A percentile compares a stretch with the other conserved stretches of the same genome.
phyloP scores from a whole-genome alignment of 345 rosid genomes.

The Pistacia integerrima region DNA sequence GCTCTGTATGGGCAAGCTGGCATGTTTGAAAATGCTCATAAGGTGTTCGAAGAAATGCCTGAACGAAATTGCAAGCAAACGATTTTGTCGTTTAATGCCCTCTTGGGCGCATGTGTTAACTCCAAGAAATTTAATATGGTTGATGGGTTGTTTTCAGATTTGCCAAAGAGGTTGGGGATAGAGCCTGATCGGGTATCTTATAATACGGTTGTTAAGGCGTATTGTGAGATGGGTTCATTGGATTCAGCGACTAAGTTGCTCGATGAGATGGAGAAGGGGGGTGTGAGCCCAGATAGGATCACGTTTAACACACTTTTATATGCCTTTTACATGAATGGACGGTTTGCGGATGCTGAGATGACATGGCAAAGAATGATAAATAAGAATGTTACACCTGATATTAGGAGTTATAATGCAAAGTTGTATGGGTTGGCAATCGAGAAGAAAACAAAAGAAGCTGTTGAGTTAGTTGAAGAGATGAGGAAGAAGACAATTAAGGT shows the following conservation, averaged over 20 bases:
- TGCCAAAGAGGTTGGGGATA: conserved; percentile 48
- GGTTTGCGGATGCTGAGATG: conserved; percentile 56
- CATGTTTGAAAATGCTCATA: conserved; percentile 65
- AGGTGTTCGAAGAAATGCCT: conserved; percentile 82
- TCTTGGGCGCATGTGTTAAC: conserved; percentile 58
- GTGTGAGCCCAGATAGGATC: conserved; percentile 46
- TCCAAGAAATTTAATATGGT: conserved; percentile 51
- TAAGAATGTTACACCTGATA: conserved; percentile 44
- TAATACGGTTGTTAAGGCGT: conserved; percentile 60
- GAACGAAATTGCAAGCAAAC: conserved; percentile 55
- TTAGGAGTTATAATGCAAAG: conserved; percentile 59
- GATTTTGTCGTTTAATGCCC: conserved; percentile 60
- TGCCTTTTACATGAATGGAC: conserved; percentile 45
- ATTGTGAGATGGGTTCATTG: conserved; percentile 51
- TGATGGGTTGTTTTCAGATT: conserved; percentile 40
- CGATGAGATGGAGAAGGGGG: conserved; percentile 61
- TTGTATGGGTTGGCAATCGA: conserved; percentile 51
- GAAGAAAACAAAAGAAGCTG: conserved; percentile 47
- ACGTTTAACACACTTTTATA: conserved; percentile 60
- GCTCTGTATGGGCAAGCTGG: conserved; percentile 51
- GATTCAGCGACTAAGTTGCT: conserved; percentile 43
- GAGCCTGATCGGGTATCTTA: conserved; percentile 54
- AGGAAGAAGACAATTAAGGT: conserved; percentile 39
- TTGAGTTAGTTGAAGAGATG: conserved; percentile 48
- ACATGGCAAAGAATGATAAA: conserved; percentile 57